Percentiles rank a stretch among this genome's conserved stretches.
phyloP scores from a whole-genome alignment of 768 basidiomycete genomes.

The Stropharia rugosoannulata region DNA sequence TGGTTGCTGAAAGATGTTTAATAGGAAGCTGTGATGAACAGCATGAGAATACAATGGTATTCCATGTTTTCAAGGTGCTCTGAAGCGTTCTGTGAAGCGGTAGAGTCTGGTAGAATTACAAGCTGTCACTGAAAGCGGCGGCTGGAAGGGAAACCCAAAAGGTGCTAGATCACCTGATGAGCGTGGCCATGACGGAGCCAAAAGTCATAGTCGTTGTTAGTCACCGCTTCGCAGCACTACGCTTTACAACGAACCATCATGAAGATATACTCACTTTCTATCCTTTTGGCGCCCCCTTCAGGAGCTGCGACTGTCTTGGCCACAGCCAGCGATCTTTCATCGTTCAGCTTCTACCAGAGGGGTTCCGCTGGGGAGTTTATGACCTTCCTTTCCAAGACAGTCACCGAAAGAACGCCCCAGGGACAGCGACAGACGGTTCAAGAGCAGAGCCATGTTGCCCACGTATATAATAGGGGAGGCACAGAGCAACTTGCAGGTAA shows the following conservation, averaged over 20 bases:
- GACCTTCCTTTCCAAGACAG: conserved; percentile 91
- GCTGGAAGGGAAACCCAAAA: too few relatives aligned
- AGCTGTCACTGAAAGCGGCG: too few relatives aligned
- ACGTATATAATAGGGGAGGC: conserved; percentile 92
- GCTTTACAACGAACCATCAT: conserved; percentile 33
- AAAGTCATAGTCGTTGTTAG: too few relatives aligned
- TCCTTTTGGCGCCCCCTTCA: conserved; percentile 66
- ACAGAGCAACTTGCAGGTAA: conserved; percentile 81
- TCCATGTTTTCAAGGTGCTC: too few relatives aligned
- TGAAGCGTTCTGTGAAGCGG: too few relatives aligned
- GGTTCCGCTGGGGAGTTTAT: conserved; percentile 90
- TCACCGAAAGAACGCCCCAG: conserved; percentile 81
- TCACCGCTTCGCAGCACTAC: not conserved
- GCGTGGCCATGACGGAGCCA: too few relatives aligned
- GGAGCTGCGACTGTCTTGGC: conserved; percentile 64
- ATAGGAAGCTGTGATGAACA: too few relatives aligned
- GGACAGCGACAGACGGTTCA: conserved; percentile 93
- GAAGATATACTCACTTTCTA: conserved; percentile 85
- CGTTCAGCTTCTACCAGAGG: conserved; percentile 92
- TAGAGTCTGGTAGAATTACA: too few relatives aligned
- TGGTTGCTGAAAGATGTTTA: too few relatives aligned
- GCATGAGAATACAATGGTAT: too few relatives aligned
- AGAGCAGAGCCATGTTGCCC: conserved; percentile 90
- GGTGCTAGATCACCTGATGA: too few relatives aligned
- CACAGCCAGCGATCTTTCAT: conserved; percentile 76